phyloP scores from a whole-genome alignment of 768 basidiomycete genomes.

The Mycena amicta region DNA sequence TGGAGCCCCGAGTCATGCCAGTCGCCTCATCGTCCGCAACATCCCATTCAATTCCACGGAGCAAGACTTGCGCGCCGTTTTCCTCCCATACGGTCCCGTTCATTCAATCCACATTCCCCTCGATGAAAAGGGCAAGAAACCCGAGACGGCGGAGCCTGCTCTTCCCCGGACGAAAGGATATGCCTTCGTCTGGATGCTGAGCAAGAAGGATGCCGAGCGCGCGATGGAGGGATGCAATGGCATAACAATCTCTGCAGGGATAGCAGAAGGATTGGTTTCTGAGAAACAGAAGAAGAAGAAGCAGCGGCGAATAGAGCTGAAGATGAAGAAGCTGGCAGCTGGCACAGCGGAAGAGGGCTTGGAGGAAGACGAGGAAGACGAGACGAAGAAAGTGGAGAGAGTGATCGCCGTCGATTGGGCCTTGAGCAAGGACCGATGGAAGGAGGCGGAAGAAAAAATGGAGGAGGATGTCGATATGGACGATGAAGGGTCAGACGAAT shows the following conservation, averaged over 20 bases:
- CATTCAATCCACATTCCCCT: conserved; percentile 81
- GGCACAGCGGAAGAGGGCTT: conserved; percentile 31
- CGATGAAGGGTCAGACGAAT: conserved; percentile 34
- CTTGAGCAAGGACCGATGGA: conserved; percentile 90
- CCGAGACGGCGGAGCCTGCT: conserved; percentile 34
- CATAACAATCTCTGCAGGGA: conserved; percentile 63
- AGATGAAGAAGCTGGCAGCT: conserved; percentile 36
- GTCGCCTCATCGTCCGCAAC: conserved; percentile 89
- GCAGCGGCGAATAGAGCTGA: conserved; percentile 56
- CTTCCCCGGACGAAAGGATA: conserved; percentile 68
- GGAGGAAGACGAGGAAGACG: conserved; percentile 37
- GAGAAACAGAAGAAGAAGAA: conserved; percentile 74
- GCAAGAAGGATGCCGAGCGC: conserved; percentile 79
- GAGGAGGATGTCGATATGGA: conserved; percentile 50
- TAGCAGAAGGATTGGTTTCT: conserved; percentile 54
- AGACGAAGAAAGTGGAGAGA: conserved; percentile 48
- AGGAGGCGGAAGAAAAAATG: conserved; percentile 70
- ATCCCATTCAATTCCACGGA: conserved; percentile 82
- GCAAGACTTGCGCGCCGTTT: conserved; percentile 81
- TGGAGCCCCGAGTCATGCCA: conserved; percentile 66
- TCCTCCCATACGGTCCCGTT: conserved; percentile 87
- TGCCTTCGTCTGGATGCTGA: conserved; percentile 94
- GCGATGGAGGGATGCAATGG: conserved; percentile 84
- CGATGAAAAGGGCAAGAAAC: conserved; percentile 30
- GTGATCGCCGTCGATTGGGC: conserved; percentile 96